phyloP scores from a whole-genome alignment of 73 alveolate species.

The Tetrahymena elliotti region DNA sequence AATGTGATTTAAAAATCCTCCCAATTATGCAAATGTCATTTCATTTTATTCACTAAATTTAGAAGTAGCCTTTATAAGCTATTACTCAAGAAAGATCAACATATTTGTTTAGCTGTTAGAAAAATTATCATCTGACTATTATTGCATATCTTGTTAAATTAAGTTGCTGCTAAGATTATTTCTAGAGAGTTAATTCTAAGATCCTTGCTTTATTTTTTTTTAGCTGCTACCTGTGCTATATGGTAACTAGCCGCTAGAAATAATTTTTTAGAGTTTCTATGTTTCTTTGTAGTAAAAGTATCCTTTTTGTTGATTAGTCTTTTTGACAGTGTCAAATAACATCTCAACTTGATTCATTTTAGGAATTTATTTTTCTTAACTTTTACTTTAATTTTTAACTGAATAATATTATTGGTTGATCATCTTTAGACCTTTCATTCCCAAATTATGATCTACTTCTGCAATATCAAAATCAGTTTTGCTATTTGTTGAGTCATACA shows the following conservation, averaged over 20 bases:
- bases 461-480: neutral
- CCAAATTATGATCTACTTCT: neutral
- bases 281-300: neutral
- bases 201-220: neutral
- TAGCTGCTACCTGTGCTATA: neutral
- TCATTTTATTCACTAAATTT: neutral
- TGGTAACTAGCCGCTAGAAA: neutral
- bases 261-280: neutral
- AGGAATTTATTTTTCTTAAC: neutral
- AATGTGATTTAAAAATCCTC: neutral
- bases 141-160: neutral
- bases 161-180: neutral
- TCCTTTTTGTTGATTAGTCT: neutral
- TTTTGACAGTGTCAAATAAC: neutral
- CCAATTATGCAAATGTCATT: neutral
- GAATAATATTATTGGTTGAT: neutral
- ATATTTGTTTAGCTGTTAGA: neutral
- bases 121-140: neutral
- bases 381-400: neutral
- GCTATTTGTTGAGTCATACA: neutral
- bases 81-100: neutral
- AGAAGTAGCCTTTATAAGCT: neutral
- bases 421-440: neutral
- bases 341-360: neutral
- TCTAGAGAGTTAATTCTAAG: neutral